Conservation (phyloP, 768 basidiomycete genomes). For the Botryobasidium botryosum region DNA sequence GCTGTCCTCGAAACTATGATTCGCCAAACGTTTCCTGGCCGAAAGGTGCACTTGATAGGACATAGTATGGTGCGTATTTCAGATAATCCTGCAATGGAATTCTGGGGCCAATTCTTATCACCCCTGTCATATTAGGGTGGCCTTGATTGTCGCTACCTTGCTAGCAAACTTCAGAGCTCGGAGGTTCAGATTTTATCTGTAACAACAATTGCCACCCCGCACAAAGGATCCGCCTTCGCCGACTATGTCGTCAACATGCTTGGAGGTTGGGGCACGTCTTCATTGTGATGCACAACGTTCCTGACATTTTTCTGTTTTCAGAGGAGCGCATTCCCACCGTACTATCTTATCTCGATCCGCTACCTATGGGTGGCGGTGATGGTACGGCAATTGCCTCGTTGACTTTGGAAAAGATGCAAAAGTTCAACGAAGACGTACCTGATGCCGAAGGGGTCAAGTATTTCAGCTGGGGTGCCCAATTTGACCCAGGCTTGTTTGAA, state of each 20-base stretch:
- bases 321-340: slow-evolving; percentile 25
- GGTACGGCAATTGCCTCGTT: slow-evolving; percentile 86
- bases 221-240: slow-evolving; percentile 85
- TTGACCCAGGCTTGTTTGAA: slow-evolving; percentile 79
- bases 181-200: slow-evolving; percentile 71
- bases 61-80: slow-evolving; percentile 14
- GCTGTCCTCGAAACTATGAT: slow-evolving; percentile 76
- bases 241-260: slow-evolving; percentile 71
- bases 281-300: slow-evolving; percentile 6
- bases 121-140: slow-evolving; percentile 45
- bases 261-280: slow-evolving; percentile 29
- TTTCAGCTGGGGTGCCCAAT: slow-evolving; percentile 89
- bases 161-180: slow-evolving; percentile 61
- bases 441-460: slow-evolving; percentile 68
- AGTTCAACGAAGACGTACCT: slow-evolving; percentile 76
- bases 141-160: slow-evolving; percentile 77
- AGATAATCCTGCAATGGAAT: slow-evolving; percentile 16
- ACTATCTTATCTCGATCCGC: slow-evolving; percentile 42
- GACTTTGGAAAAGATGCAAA: slow-evolving; percentile 67
- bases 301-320: slow-evolving; percentile 22
- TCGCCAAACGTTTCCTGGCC: slow-evolving; percentile 60
- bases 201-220: slow-evolving; percentile 91
- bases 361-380: slow-evolving; percentile 87
- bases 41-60: slow-evolving; percentile 80
- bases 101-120: slow-evolving; percentile 29